Conservation (phyloP, 768 basidiomycete genomes). For the Phanerodontia chrysosporium region DNA sequence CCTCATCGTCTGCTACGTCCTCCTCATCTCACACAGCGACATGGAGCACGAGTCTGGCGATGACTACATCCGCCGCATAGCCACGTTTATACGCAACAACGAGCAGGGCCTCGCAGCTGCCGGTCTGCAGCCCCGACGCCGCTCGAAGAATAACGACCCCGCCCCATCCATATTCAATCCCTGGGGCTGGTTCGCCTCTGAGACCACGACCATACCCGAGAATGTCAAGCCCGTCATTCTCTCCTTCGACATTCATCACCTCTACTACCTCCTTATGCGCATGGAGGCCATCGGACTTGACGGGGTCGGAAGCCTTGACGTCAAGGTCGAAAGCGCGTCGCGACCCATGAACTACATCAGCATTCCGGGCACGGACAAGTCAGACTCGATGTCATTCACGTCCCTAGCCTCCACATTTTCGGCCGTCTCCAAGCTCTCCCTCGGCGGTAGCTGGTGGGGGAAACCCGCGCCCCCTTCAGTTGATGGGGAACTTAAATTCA, state of each 20-base stretch:
- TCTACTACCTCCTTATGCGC: conserved; percentile 86
- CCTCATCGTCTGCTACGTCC: conserved; percentile 11
- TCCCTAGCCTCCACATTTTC: conserved; percentile 78
- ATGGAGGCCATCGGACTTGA: conserved; percentile 76
- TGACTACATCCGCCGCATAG: conserved; percentile 66
- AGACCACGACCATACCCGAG: conserved; percentile 27
- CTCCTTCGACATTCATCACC: conserved; percentile 71
- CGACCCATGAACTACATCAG: conserved; percentile 75
- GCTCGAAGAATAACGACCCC: conserved; percentile 27
- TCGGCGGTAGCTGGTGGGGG: conserved; percentile 74
- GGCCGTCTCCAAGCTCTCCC: conserved; percentile 68
- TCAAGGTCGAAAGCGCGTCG: conserved; percentile 65
- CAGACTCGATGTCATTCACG: conserved; percentile 69
- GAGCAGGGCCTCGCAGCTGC: conserved; percentile 71
- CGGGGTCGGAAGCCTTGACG: conserved; percentile 71
- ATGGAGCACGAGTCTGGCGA: conserved; percentile 66
- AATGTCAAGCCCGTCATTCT: conserved; percentile 61
- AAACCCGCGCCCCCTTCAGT: conserved; percentile 51
- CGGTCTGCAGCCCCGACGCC: conserved; percentile 47
- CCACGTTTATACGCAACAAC: conserved; percentile 68
- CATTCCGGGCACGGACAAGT: conserved; percentile 51
- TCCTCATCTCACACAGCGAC: conserved; percentile 17
- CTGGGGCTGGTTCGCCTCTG: conserved; percentile 50
- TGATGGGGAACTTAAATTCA: conserved; percentile 76
- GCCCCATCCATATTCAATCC: conserved; percentile 49